These are phyloP conservation scores for Gryganskiella cystojenkinii DNA, from an alignment of 192 early-diverging fungal genomes.

Conservation along the genomic window DNA sequence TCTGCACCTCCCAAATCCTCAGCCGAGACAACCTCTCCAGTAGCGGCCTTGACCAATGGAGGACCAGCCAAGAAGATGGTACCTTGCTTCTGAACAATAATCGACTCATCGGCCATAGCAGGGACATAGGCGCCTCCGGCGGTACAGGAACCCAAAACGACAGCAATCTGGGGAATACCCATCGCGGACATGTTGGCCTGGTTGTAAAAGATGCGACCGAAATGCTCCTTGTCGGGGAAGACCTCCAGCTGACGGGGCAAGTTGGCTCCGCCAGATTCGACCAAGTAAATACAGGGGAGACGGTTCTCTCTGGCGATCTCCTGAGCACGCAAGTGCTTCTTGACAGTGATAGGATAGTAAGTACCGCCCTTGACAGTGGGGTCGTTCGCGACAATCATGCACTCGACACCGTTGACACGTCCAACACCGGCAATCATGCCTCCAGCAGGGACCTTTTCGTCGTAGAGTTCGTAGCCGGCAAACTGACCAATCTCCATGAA, in stretches of 20 bases:
- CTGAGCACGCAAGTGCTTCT: slow-evolving; percentile 97
- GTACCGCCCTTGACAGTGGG: slow-evolving; percentile 98
- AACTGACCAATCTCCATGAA: slow-evolving; percentile 96
- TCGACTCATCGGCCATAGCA: slow-evolving; percentile 97
- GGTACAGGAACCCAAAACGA: slow-evolving; percentile 97
- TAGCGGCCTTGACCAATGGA: slow-evolving; percentile 95
- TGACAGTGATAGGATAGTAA: slow-evolving; percentile 95
- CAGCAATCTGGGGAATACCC: slow-evolving; percentile 97
- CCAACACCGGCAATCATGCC: slow-evolving; percentile 98
- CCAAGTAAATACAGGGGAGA: slow-evolving; percentile 93
- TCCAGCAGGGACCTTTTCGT: slow-evolving; percentile 86
- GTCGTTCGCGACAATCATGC: slow-evolving; percentile 98
- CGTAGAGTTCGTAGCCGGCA: slow-evolving; percentile 90
- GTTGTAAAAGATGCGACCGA: slow-evolving; percentile 97
- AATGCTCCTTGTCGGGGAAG: slow-evolving; percentile 94
- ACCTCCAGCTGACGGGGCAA: slow-evolving; percentile 94
- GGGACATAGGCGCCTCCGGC: slow-evolving; percentile 98
- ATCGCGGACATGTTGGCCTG: slow-evolving; percentile 80
- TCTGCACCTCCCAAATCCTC: slow-evolving; percentile 97
- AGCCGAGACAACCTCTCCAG: slow-evolving; percentile 92
- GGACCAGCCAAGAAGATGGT: slow-evolving; percentile 98
- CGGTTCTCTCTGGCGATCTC: slow-evolving; percentile 95
- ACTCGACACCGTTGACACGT: slow-evolving; percentile 89
- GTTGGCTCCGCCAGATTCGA: slow-evolving; percentile 96
- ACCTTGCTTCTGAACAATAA: slow-evolving; percentile 95